These are phyloP conservation scores for Quillaja saponaria DNA, from an alignment of 306 rosid species.

Conservation along the genomic window DNA sequence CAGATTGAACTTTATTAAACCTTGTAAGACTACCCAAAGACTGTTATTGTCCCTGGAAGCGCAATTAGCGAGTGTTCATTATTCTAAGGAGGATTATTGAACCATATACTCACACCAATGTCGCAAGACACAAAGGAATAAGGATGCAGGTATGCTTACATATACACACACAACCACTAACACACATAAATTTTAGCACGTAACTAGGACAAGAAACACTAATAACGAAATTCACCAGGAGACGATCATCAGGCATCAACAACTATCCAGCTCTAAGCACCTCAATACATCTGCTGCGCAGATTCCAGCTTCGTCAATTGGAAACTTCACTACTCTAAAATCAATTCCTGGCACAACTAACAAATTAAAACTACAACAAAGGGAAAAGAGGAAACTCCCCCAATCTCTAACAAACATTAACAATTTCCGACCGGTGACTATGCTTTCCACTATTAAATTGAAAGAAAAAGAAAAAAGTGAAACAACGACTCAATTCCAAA, in stretches of 20 bases:
- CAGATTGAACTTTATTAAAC: background rate
- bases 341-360: constrained; percentile 13
- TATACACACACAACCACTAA: background rate
- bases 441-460: background rate
- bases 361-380: background rate
- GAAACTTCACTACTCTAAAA: constrained; percentile 1
- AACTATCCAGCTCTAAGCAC: background rate
- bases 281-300: background rate
- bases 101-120: background rate
- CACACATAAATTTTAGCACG: background rate
- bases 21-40: background rate
- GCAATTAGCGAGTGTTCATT: background rate
- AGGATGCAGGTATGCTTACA: background rate
- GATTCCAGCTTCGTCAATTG: background rate
- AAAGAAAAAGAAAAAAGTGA: background rate
- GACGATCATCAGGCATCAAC: background rate
- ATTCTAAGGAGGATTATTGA: background rate
- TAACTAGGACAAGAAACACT: background rate
- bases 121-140: too few relatives aligned
- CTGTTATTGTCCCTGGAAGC: background rate
- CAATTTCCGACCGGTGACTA: constrained; percentile 7
- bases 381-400: background rate
- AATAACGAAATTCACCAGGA: background rate
- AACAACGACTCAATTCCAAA: background rate
- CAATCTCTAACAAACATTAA: background rate